Evolutionary conservation across 2,329 filamentous ascomycete species (phyloP), one percentile per base, ranked within the genome.

Genomic region (Colletotrichum cuscutae): DNA sequence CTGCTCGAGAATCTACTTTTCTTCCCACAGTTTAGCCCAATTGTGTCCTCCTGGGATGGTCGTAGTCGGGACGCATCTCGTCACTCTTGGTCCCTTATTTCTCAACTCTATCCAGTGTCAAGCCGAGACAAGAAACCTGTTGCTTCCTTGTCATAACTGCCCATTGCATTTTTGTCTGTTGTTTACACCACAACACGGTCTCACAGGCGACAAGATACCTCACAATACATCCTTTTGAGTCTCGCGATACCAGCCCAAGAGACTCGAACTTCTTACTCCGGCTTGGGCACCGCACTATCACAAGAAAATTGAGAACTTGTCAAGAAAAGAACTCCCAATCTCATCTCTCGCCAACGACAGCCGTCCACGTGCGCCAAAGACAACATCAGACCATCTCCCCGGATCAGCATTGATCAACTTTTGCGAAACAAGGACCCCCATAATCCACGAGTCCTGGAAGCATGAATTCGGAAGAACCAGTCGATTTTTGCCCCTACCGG

Each of bases 401-500:
- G 54, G 46, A 56, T 60, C 30, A 26, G 70, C 66, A 72, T 72
- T 72, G 66, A 72, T 69, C 67, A 37, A n/a, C 60, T 70, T 54
- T n/a, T 56, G 46, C 56, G 26, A 65, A 61, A 52, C 70, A 72
- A 72, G 70, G 70, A 56, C 65, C 57, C 60, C 70, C 70, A 64
- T 54, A 60, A 70, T 35, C 32, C n/a, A 54, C 35, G 61, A 57
- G 68, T 49, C 62, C 63, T 57, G 74, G 77, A 82, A 85, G 84
- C 85, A 86, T 86, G 84, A 85, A 77, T 78, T 78, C 78, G 76
- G 77, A 77, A 77, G 79, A 78, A 73, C 78, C 77, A 65, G 78
- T 83, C 74, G 80, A 83, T 67, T 81, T 79, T 78, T 83, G 82
- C 81, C 81, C 83, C 57, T 78, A 79, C 65, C 80, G 84, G 82